Evolutionary conservation across 1,139 yeast species (phyloP), one percentile per base, ranked within the genome.

Genomic region (Pichia sp.): DNA sequence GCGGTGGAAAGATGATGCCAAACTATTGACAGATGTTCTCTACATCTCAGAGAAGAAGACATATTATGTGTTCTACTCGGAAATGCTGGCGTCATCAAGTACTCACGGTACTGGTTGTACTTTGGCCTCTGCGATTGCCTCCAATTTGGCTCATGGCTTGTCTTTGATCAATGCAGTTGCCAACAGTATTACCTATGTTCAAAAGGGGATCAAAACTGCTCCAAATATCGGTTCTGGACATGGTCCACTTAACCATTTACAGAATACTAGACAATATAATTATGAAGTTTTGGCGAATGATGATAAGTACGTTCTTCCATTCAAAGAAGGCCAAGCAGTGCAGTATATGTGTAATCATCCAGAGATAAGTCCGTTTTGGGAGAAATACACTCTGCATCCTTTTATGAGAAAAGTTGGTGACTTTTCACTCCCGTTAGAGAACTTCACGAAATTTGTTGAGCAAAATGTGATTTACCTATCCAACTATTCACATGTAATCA

Each of bases 21-120:
- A 55, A 51, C 17, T 51, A 52, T 24, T 49, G n/a, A 42, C 64
- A 62, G 20, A 55, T 46, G 77, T 87, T 1, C 72, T 90, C 36
- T 86, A 80, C 63, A 76, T 81, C 56, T 75, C 80, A 1, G 60
- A 66, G 2, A 61, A 64, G 0, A 75, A 73, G 4, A 63, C 65
- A 1, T 69, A 75, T 46, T 73, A 76, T 1, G 67, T 80, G 0
- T 82, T 79, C 65, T 75, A 76, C 58, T 81, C 91, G 8, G 68
- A 67, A 2, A 80, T 68, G 61, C 69, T 83, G 20, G 68, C 72
- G 3, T 75, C 89, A 1, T 66, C 71, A 4, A 80, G 84, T 63
- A 83, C 91, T 0, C 97, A 91, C 67, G 97, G 97, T 9, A 89
- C 97, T 1, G 97, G 97, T 0, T 91, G 97, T 68, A 87, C 97